Evolutionary conservation across 108 stramenopile genomes (phyloP).

Genomic region (Skeletonema marinoi): DNA sequence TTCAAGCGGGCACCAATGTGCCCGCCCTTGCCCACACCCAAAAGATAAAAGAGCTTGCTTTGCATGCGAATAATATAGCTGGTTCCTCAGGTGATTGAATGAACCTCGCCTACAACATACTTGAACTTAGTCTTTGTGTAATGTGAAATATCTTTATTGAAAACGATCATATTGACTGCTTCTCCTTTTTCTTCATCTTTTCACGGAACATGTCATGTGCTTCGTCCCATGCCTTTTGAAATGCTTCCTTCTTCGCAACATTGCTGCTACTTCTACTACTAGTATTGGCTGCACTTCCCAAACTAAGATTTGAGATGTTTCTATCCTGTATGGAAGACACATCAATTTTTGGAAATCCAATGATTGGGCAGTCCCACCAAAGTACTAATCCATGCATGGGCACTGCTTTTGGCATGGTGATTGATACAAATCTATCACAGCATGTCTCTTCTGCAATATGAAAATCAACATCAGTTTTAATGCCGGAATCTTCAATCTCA

Average conservation of each 20-base stretch:
- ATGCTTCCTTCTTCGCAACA: slow-evolving; percentile 31
- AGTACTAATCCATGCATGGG: slow-evolving; percentile 48
- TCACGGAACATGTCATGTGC: slow-evolving; percentile 50
- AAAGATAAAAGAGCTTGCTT: too few relatives aligned
- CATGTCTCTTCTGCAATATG: neutral
- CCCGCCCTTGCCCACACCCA: too few relatives aligned
- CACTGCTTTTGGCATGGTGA: slow-evolving; percentile 39
- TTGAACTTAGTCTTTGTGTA: too few relatives aligned
- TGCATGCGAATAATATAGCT: too few relatives aligned
- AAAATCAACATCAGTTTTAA: neutral
- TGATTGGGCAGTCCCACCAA: slow-evolving; percentile 42
- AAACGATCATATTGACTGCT: neutral
- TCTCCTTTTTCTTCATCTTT: slow-evolving; percentile 38
- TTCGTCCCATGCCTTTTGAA: slow-evolving; percentile 52
- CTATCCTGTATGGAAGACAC: slow-evolving; percentile 25
- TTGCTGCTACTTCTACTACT: slow-evolving; percentile 11
- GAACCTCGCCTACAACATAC: too few relatives aligned
- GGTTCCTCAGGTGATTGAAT: too few relatives aligned
- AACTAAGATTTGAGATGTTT: neutral
- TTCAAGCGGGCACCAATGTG: too few relatives aligned
- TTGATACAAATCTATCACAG: slow-evolving; percentile 29
- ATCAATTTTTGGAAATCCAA: slow-evolving; percentile 30
- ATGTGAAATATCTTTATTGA: neutral
- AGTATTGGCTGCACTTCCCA: slow-evolving; percentile 11
- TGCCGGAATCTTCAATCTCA: slow-evolving; percentile 32